A percentile compares a stretch with the other conserved stretches of the same genome.
Evolutionary conservation across 345 rosid species (phyloP).

Genomic region (Eucalyptus erythrocorys): DNA sequence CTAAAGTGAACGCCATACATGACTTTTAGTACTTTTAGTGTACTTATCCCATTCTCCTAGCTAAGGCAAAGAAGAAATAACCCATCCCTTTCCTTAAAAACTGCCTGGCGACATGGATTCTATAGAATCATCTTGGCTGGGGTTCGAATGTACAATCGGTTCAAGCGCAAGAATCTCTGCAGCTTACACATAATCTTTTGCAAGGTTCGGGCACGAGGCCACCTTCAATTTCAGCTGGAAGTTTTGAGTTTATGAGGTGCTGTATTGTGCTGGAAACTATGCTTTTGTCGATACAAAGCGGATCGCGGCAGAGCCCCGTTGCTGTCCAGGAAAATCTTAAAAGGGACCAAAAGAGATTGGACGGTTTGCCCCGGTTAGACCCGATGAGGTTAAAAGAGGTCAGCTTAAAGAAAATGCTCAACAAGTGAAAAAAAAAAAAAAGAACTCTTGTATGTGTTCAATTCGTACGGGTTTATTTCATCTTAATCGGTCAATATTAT

Average conservation of each 20-base stretch:
- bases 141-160: background rate
- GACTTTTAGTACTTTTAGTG: no score
- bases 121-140: background rate
- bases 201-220: background rate
- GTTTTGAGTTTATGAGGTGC: background rate
- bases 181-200: background rate
- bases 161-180: background rate
- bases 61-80: background rate
- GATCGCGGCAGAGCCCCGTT: background rate
- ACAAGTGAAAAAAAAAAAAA: no score
- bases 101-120: background rate
- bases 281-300: background rate
- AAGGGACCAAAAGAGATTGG: background rate
- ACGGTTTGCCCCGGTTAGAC: background rate
- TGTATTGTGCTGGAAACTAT: background rate
- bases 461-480: background rate
- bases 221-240: background rate
- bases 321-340: background rate
- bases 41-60: background rate
- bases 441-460: background rate
- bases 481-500: background rate
- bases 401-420: background rate
- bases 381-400: background rate
- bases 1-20: no score
- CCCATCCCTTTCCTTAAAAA: background rate